Conservation (phyloP, 139 green algal genomes). For the Tetradesmus lagerheimii region DNA sequence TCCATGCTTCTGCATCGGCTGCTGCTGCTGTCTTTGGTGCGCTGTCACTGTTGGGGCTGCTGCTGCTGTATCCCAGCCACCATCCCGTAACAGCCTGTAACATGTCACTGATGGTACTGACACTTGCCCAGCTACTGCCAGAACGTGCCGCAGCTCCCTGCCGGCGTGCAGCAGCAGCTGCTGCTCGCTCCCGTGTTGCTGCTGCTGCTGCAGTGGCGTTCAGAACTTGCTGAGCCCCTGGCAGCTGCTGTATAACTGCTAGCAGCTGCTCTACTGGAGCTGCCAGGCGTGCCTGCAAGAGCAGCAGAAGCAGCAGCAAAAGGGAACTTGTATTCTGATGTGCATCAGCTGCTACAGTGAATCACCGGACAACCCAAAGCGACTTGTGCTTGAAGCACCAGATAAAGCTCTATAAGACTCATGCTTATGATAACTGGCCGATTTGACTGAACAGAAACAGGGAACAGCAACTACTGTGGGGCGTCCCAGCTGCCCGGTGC, state of each 20-base stretch:
- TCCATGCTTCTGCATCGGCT: neutral
- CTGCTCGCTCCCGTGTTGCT: neutral
- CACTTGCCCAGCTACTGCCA: neutral
- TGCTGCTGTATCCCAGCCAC: conserved; percentile 23
- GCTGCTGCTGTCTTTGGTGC: neutral
- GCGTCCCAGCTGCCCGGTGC: too few species aligned
- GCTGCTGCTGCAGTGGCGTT: neutral
- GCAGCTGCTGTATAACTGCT: conserved; percentile 31
- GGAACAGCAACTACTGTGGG: too few species aligned
- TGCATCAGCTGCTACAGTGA: too few species aligned
- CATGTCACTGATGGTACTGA: neutral
- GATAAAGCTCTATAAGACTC: too few species aligned
- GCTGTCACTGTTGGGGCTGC: neutral
- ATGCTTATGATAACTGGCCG: too few species aligned
- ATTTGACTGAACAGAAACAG: too few species aligned
- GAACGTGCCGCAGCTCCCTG: neutral
- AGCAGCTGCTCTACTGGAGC: neutral
- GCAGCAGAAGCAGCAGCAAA: conserved; percentile 2
- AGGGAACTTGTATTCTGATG: too few species aligned
- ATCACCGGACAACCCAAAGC: too few species aligned
- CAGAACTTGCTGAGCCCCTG: neutral
- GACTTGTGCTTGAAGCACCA: too few species aligned
- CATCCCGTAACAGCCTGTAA: neutral
- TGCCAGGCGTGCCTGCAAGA: neutral
- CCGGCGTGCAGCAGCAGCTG: neutral